A percentile compares a stretch with the other conserved stretches of the same genome.
These are phyloP conservation scores for Penicillium herquei DNA, from an alignment of 495 filamentous ascomycete genomes.

Conservation along the genomic window DNA sequence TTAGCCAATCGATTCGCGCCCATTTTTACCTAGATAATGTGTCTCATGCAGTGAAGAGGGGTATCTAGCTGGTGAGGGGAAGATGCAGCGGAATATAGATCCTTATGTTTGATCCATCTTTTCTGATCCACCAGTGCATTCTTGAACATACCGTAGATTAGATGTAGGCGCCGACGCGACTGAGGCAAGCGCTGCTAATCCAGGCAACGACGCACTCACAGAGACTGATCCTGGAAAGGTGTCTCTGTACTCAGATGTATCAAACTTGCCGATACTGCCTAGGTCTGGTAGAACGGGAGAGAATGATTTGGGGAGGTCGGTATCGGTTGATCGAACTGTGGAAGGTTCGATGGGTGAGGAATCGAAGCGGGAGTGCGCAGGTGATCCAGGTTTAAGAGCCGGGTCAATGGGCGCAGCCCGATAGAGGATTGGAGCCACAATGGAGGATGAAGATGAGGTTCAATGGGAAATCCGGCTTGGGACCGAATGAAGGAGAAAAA, in stretches of 20 bases:
- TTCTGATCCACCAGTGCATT: not conserved
- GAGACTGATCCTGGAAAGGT: constrained; percentile 19
- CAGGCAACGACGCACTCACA: constrained; percentile 32
- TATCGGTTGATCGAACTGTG: constrained; percentile 21
- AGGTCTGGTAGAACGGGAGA: constrained; percentile 21
- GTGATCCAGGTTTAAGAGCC: constrained; percentile 45
- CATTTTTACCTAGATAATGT: constrained; percentile 7
- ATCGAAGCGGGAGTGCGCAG: constrained; percentile 35
- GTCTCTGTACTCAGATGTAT: constrained; percentile 17
- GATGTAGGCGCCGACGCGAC: constrained; percentile 60
- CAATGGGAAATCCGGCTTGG: constrained; percentile 37
- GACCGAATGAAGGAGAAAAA: constrained; percentile 32
- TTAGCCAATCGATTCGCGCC: constrained; percentile 28
- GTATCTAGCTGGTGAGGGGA: constrained; percentile 1
- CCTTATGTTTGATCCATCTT: not conserved
- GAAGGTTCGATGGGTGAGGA: constrained; percentile 17
- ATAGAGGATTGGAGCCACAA: constrained; percentile 51
- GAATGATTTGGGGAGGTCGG: constrained; percentile 12
- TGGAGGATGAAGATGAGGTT: constrained; percentile 39
- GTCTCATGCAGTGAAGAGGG: constrained; percentile 11
- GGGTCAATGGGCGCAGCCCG: constrained; percentile 59
- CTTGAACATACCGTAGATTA: constrained; percentile 60
- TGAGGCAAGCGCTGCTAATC: constrained; percentile 57
- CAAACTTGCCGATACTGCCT: constrained; percentile 21
- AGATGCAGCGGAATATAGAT: not conserved